Evolutionary conservation across 768 basidiomycete species (phyloP), one percentile per base, ranked within the genome.

Genomic region (Hemileccinum impolitum): DNA sequence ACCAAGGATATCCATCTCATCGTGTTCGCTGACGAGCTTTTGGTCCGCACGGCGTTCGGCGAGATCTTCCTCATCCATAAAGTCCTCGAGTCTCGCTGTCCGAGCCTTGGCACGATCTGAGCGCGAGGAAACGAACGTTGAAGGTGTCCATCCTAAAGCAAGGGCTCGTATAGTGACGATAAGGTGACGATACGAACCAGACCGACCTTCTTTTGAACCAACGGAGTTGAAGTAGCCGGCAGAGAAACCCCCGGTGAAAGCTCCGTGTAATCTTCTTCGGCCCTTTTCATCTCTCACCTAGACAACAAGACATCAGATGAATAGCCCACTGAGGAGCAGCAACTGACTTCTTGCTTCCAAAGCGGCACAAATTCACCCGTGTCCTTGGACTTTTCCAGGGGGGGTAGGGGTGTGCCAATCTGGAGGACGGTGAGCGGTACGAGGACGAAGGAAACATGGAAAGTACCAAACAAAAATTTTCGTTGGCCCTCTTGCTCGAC

Each of bases 51-150:
- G 80, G 51, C 88, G 67, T 53, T 91, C 91, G 39, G 88, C 83
- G 14, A 97, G 72, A 65, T 98, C 96, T 69, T 99, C 96, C 37
- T 97, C 96, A 70, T 99, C 96, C 96, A 99, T 98, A 64, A 91
- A 98, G 64, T 96, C 93, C 68, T 95, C 91, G 0, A 92, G 86
- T 28, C 77, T 76, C n/a, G 76, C 69, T 3, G 68, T 70, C 57
- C 79, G 75, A 23, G 52, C 46, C 64, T 85, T 85, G 39, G 81
- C 81, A 41, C 94, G 81, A 38, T 90, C 87, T 25, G 64, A 68
- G 28, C 94, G 80, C 7, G 94, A 96, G 0, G 95, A 97, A 13
- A 90, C 84, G 67, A 98, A 99, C 3, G 90, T 90, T 30, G 87
- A 79, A 0, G 96, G 96, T 8, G 91, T 67, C 94, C 94, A 99